Base-by-base conservation (phyloP, 768 basidiomycete genomes). In the Gyrodon lividus region DNA sequence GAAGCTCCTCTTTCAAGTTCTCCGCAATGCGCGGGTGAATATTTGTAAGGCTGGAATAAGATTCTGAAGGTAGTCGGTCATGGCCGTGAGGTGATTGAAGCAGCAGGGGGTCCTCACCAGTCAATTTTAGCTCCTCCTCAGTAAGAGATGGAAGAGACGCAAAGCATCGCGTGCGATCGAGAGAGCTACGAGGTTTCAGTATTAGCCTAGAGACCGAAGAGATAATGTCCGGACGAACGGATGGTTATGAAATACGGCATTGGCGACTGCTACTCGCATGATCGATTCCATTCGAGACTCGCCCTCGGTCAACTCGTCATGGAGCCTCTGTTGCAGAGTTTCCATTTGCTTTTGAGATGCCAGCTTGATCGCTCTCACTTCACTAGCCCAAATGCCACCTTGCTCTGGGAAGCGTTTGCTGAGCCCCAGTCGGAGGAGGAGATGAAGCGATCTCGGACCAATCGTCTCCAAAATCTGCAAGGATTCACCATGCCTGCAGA, bases 371-470 rank as follows among this genome's bases (percentile, higher is more conserved):
- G 48, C 14, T 2, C 22, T 43, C 2, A 67, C 39, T n/a, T 57
- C 48, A 34, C 51, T 55, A 22, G 35, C 22, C 69, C 69, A 74
- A 3, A 61, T 54, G 5, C 39, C 26, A 33, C 64, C 62, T 8
- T 58, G 58, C 0, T 48, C 45, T 12, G 64, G 61, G 28, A 60
- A 72, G 43, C 72, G 68, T 19, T 58, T 60, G n/a, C 24, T 22
- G 8, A 75, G 65, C 0, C 71, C 75, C 19, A 63, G 33, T 12
- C 60, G 56, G 14, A 69, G 26, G 6, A 76, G 61, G 17, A 65
- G 55, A 2, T 58, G 48, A 16, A 77, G 50, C 6, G 60, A 62
- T 16, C 52, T 67, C 23, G 59, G 60, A 16, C 46, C 4, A 6
- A 72, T 45, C 4, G 48, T 38, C 22, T 64, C 58, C 6, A 57